phyloP scores from a whole-genome alignment of 164 flowering plant species.

The Malania oleifera region DNA sequence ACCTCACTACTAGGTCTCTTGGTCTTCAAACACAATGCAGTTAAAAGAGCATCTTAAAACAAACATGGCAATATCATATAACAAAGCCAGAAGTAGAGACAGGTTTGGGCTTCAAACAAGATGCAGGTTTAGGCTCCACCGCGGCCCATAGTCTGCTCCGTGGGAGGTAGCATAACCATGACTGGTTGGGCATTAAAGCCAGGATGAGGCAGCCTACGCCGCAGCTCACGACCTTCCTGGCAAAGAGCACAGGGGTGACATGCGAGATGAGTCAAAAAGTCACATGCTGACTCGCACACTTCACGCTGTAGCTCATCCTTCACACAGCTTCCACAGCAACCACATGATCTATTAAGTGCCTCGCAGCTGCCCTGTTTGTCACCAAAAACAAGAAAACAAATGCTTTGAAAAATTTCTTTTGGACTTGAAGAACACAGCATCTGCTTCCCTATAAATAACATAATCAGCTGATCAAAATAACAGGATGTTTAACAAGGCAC shows the following conservation, averaged over 20 bases:
- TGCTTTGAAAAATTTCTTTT: no score
- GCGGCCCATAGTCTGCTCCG: conserved; percentile 76
- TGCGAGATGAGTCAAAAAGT: conserved; percentile 69
- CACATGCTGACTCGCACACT: conserved; percentile 74
- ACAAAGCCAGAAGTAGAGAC: conserved; percentile 5
- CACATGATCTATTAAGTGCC: conserved; percentile 66
- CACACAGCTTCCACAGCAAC: conserved; percentile 60
- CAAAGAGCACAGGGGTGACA: conserved; percentile 87
- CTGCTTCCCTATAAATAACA: no score
- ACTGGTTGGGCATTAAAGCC: conserved; percentile 64
- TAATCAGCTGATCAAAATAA: no score
- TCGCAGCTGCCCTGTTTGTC: conserved; percentile 81
- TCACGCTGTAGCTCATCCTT: conserved; percentile 73
- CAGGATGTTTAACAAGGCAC: no score
- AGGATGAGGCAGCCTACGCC: conserved; percentile 86
- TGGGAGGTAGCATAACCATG: conserved; percentile 77
- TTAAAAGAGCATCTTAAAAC: neutral
- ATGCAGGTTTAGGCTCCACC: conserved; percentile 16
- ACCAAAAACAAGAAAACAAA: neutral
- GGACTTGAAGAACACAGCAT: no score
- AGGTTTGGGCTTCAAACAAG: neutral
- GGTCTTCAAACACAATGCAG: neutral
- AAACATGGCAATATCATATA: neutral
- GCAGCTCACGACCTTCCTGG: conserved; percentile 93
- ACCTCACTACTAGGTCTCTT: no score